Base-by-base conservation (phyloP, 225 moss, liverwort and hornwort genomes). In the Straminergon stramineum region DNA sequence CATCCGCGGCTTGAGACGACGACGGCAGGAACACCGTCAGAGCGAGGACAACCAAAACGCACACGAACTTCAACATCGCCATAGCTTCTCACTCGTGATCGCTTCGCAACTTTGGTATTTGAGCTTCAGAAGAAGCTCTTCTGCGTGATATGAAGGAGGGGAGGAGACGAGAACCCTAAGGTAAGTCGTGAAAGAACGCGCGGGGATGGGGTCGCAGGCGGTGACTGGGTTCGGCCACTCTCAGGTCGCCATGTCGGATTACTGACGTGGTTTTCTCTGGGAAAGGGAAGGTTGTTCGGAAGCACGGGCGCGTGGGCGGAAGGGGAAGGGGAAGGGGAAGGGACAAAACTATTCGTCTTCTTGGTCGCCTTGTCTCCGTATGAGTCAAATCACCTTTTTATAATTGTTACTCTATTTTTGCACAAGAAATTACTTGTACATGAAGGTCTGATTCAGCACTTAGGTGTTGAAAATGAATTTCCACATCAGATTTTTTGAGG, bases 1-100 rank as follows among this genome's bases (percentile, higher is more conserved):
- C 97, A 4, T 94, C 97, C 77, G 93, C 84, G 69, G 89, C 94
- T 89, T 76, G 82, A 45, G 90, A 85, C 91, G 39, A 85, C 91
- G 56, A 79, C 89, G 76, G 88, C 68, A 90, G 23, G 68, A 91
- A 86, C 84, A 89, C 79, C 93, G 87, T 68, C 85, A 84, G 85
- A 24, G 60, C 70, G 43, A 87, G 9, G 12, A 87, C 91, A 55
- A 91, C 90, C 84, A 91, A 85, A 26, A 89, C 91, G 58, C 92
- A 61, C 32, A 92, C 10, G 4, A 89, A 23, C 81, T 90, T 82
- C 84, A 86, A 65, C 89, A 67, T 92, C 95, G 91, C 94, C 95
- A 96, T 97, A 89, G 88, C 94, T 94, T 56, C 94, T 90, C 35
- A 8, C 39, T 22, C 66, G 26, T 32, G 39, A 92, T 86, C 86